phyloP scores from a whole-genome alignment of 345 rosid species.

The Mercurialis annua region DNA sequence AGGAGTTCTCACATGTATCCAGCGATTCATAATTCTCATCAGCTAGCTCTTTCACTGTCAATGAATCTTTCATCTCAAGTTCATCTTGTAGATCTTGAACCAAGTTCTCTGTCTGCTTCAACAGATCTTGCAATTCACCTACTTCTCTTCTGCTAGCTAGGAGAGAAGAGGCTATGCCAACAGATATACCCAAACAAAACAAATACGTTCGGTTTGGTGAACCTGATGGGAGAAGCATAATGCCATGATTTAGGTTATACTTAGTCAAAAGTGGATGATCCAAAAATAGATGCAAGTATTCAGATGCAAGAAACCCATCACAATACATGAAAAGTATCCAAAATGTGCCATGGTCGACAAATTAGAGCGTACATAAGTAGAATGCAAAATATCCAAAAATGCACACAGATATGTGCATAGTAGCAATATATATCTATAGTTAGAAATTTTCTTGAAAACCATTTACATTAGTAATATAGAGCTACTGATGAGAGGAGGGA shows the following conservation, averaged over 20 bases:
- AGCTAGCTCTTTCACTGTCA: constrained; percentile 53
- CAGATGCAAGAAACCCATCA: constrained; percentile 1
- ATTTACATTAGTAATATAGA: background rate
- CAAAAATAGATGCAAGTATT: background rate
- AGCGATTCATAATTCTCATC: constrained; percentile 42
- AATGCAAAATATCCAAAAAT: background rate
- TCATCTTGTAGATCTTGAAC: constrained; percentile 80
- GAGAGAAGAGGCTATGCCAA: constrained; percentile 60
- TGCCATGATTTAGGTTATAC: constrained; percentile 6
- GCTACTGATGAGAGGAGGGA: background rate
- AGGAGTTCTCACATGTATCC: constrained; percentile 30
- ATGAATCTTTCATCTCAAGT: constrained; percentile 61
- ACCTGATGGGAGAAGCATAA: constrained; percentile 39
- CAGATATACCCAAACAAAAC: constrained; percentile 65
- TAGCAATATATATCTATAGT: background rate
- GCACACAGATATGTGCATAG: background rate
- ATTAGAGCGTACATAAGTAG: background rate
- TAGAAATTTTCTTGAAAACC: background rate
- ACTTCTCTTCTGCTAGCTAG: constrained; percentile 44
- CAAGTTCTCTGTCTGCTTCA: constrained; percentile 60
- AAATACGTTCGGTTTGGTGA: constrained; percentile 35
- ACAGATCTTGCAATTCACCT: constrained; percentile 43
- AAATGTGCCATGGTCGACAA: background rate
- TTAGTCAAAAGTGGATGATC: background rate
- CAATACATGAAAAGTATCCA: background rate